Conservation (phyloP, 2,329 filamentous ascomycete genomes). For the Rachicladosporium sp. region DNA sequence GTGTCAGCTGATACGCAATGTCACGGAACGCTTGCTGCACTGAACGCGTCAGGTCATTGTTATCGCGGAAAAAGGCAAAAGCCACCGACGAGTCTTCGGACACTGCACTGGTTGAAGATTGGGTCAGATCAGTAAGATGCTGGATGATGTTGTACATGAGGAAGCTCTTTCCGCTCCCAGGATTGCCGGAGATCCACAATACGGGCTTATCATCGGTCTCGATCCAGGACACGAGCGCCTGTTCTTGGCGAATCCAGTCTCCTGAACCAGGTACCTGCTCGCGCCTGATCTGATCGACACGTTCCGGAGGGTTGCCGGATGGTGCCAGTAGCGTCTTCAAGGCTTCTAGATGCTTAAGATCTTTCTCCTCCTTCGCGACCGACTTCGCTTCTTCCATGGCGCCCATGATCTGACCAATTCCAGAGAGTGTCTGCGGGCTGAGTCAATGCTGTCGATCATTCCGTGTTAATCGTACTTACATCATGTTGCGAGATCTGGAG, state of each 20-base stretch:
- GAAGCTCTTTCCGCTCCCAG: constrained; percentile 37
- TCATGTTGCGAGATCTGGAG: neutral
- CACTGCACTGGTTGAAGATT: constrained; percentile 19
- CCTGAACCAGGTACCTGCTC: constrained; percentile 32
- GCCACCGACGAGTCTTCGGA: constrained; percentile 21
- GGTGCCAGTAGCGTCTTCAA: constrained; percentile 31
- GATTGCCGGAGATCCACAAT: constrained; percentile 34
- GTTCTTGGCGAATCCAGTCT: constrained; percentile 35
- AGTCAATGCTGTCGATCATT: too few species aligned
- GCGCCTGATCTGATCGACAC: constrained; percentile 30
- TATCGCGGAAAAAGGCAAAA: constrained; percentile 40
- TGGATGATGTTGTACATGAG: constrained; percentile 34
- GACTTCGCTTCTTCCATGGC: constrained; percentile 4
- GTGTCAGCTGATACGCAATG: constrained; percentile 36
- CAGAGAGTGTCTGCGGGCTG: neutral
- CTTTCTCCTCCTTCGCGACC: constrained; percentile 6
- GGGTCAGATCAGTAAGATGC: constrained; percentile 17
- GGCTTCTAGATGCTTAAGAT: constrained; percentile 22
- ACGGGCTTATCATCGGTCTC: constrained; percentile 25
- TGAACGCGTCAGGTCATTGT: constrained; percentile 35
- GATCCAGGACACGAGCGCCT: constrained; percentile 29
- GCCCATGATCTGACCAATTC: constrained; percentile 4
- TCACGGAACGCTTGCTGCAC: constrained; percentile 35
- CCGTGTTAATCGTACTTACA: neutral
- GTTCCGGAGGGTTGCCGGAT: constrained; percentile 33